Percentiles rank a stretch among this genome's conserved stretches.
These are phyloP conservation scores for Populus hybrid DNA, from an alignment of 441 rosid genomes.

Conservation along the genomic window DNA sequence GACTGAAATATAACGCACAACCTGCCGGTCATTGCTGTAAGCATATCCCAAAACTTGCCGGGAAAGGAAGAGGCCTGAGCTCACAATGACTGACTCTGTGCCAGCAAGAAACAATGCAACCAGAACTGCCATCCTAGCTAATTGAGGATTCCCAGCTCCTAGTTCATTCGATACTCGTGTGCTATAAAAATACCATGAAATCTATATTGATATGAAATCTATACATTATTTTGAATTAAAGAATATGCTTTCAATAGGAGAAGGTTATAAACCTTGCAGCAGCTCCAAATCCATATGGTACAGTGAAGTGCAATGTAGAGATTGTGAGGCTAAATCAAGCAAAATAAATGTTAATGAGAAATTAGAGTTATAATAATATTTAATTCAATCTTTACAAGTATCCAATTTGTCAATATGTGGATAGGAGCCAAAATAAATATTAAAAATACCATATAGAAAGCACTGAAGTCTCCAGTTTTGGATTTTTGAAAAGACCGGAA, in stretches of 20 bases:
- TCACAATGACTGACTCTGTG: slow-evolving; percentile 26
- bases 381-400: not conserved
- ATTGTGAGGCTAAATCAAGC: slow-evolving; percentile 43
- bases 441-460: slow-evolving; percentile 48
- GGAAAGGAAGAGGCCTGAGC: slow-evolving; percentile 26
- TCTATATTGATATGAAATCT: not conserved
- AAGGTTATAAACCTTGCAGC: slow-evolving; percentile 45
- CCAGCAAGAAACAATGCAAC: slow-evolving; percentile 25
- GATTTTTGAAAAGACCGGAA: slow-evolving; percentile 49
- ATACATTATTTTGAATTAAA: not conserved
- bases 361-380: too few relatives aligned
- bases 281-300: slow-evolving; percentile 53
- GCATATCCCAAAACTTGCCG: slow-evolving; percentile 39
- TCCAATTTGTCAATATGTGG: not conserved
- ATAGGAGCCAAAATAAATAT: not conserved
- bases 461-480: slow-evolving; percentile 59
- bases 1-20: slow-evolving; percentile 28
- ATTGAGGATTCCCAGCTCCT: slow-evolving; percentile 42
- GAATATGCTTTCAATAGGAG: not conserved
- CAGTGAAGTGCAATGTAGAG: slow-evolving; percentile 49
- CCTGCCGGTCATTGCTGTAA: slow-evolving; percentile 33
- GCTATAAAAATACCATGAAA: slow-evolving; percentile 13
- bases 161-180: slow-evolving; percentile 52
- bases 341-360: not conserved
- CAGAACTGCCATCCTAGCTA: slow-evolving; percentile 35